Evolutionary conservation across 805 yeast species (phyloP).

Genomic region (Saccharomycodes ludwigii): DNA sequence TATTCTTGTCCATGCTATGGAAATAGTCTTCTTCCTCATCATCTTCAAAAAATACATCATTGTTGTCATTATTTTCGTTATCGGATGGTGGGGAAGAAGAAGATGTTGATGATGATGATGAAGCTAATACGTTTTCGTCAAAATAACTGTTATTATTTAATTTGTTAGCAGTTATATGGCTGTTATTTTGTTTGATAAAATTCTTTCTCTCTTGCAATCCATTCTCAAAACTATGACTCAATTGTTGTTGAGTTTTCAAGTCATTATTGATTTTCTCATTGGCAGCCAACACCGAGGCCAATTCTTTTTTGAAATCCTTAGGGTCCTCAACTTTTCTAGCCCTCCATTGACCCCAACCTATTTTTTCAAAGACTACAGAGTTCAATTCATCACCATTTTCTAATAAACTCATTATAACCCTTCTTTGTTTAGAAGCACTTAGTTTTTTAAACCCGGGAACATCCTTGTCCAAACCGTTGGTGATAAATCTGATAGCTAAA

Average conservation of each 20-base stretch:
- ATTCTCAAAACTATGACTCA: not conserved
- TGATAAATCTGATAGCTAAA: slow-evolving; percentile 79
- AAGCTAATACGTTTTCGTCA: slow-evolving; percentile 27
- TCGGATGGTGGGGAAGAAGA: no score
- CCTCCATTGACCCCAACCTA: slow-evolving; percentile 98
- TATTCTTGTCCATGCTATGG: slow-evolving; percentile 16
- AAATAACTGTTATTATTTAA: slow-evolving; percentile 23
- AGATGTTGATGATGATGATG: no score
- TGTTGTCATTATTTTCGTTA: slow-evolving; percentile 19
- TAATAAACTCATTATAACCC: slow-evolving; percentile 80
- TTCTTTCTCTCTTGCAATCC: not conserved
- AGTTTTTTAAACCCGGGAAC: slow-evolving; percentile 71
- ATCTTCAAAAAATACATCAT: slow-evolving; percentile 19
- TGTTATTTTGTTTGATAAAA: not conserved
- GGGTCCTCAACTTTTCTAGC: slow-evolving; percentile 8
- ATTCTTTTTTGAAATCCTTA: slow-evolving; percentile 25
- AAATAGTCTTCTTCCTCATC: slow-evolving; percentile 27
- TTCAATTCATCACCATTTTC: slow-evolving; percentile 51
- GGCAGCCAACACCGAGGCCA: slow-evolving; percentile 22
- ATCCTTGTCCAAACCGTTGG: slow-evolving; percentile 60
- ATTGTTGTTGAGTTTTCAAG: no score
- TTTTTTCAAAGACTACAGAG: slow-evolving; percentile 68
- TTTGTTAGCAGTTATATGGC: not conserved
- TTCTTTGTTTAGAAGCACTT: slow-evolving; percentile 77
- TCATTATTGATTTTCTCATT: slow-evolving; percentile 26